Evolutionary conservation across 1,139 yeast species (phyloP).

Genomic region (Hyphopichia wangnamkhiaoensis): DNA sequence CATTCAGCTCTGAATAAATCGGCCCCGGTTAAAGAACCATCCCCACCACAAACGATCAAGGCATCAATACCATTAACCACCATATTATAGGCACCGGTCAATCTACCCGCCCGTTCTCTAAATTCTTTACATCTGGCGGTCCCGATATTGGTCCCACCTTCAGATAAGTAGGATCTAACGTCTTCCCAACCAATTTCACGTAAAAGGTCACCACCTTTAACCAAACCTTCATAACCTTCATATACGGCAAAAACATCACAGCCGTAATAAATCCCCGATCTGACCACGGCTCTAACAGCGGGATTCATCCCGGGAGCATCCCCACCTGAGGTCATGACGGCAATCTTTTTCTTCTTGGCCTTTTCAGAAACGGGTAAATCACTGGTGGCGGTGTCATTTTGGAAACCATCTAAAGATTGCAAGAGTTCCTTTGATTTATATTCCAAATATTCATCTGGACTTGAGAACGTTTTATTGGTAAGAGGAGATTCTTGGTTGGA

Average conservation of each 20-base stretch:
- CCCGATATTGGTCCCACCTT: conserved; percentile 95
- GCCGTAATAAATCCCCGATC: conserved; percentile 85
- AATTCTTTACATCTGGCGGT: conserved; percentile 92
- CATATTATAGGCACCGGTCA: conserved; percentile 80
- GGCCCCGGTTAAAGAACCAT: conserved; percentile 97
- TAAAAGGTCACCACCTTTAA: conserved; percentile 77
- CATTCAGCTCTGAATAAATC: conserved; percentile 91
- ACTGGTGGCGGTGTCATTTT: not conserved
- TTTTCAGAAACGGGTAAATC: conserved; percentile 3
- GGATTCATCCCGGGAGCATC: conserved; percentile 99
- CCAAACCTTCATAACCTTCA: conserved; percentile 95
- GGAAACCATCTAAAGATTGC: conserved; percentile 4
- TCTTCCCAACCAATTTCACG: conserved; percentile 86
- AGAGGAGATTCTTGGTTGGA: conserved; percentile 34
- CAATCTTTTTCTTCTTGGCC: conserved; percentile 58
- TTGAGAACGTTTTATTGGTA: conserved; percentile 24
- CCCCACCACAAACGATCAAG: conserved; percentile 97
- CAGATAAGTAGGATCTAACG: conserved; percentile 86
- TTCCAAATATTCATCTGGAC: conserved; percentile 31
- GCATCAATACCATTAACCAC: conserved; percentile 91
- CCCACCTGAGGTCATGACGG: conserved; percentile 98
- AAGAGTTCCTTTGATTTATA: conserved; percentile 19
- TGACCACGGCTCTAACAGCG: conserved; percentile 88
- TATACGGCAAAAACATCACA: conserved; percentile 92
- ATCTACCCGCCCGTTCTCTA: conserved; percentile 80